phyloP scores from a whole-genome alignment of 371 early-diverging fungal genomes.

The Mucor saturninus region DNA sequence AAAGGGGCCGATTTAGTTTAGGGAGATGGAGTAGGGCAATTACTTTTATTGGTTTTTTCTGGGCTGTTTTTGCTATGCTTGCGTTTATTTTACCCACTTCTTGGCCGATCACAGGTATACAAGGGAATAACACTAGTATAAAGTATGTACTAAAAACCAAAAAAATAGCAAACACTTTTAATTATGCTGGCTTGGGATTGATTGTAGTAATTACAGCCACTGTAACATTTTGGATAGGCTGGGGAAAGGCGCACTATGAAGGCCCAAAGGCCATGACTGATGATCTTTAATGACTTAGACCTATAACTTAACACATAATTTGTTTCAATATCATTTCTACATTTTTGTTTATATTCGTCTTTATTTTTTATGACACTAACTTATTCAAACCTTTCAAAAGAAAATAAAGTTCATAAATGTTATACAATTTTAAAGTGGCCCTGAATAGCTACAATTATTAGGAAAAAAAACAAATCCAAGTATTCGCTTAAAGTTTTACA shows the following conservation, averaged over 20 bases:
- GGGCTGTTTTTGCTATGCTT: conserved; percentile 39
- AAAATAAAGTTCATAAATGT: no score
- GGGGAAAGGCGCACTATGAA: conserved; percentile 34
- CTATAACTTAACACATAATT: not conserved
- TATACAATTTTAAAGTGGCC: no score
- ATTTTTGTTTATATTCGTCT: not conserved
- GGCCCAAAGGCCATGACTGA: conserved; percentile 37
- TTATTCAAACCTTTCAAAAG: no score
- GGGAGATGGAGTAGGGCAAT: conserved; percentile 34
- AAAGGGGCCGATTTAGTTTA: conserved; percentile 38
- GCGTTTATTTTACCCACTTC: conserved; percentile 43
- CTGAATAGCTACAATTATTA: no score
- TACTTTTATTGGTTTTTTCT: conserved; percentile 36
- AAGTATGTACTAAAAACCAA: no score
- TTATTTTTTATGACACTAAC: no score
- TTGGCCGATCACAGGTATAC: conserved; percentile 42
- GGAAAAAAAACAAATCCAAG: no score
- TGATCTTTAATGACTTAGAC: not conserved
- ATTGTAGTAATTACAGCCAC: conserved; percentile 18
- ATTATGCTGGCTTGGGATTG: conserved; percentile 30
- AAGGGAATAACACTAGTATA: not conserved
- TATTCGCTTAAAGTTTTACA: no score
- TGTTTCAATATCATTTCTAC: not conserved
- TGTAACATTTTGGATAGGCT: conserved; percentile 26
- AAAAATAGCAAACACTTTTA: conserved; percentile 22